Base-by-base conservation (phyloP, 2,329 filamentous ascomycete genomes). In the Zopfia rhizophila region DNA sequence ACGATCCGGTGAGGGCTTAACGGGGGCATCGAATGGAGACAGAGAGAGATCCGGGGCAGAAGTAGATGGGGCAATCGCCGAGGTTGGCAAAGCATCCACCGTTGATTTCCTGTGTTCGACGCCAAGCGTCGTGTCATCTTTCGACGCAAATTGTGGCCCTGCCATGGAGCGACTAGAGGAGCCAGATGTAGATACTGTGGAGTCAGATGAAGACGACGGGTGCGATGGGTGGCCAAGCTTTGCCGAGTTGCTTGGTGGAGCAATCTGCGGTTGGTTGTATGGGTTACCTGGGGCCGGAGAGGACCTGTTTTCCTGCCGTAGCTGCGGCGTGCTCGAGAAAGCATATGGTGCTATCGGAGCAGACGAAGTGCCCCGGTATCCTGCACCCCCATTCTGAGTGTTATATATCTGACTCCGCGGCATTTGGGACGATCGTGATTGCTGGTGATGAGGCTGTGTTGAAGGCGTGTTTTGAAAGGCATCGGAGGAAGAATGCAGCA, bases 1-100 rank as follows among this genome's bases (percentile, higher is more conserved):
- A 48, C 93, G 85, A 68, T 96, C 91, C 1, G 90, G 90, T 1
- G 89, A 85, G 16, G 86, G 78, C 62, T 91, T 91, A 32, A 78
- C 72, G 16, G 83, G 78, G 3, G 80, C 77, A 29, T 86, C 80
- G 39, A 81, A 76, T n/a, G 75, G 56, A 19, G 75, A 71, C 74
- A 87, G 63, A 58, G 79, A 73, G 68, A 85, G 54, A 73, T 82
- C 81, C 36, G 83, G 80, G 18, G 79, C 71, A 35, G 73, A 72
- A 30, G 76, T 73, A 29, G 79, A 79, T 11, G 83, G 65, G 44
- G 78, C 78, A 56, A 79, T 78, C 25, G 76, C 71, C 27, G 78
- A 76, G 38, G 76, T 56, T 39, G 76, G 75, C 48, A 75, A 70
- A 49, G 43, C 69, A 30, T 69, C 65, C 30, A 56, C 46, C 21